Percentiles rank a stretch among this genome's conserved stretches.
These are phyloP conservation scores for Monosporascus sp. DNA, from an alignment of 2,329 filamentous ascomycete genomes.

Conservation along the genomic window DNA sequence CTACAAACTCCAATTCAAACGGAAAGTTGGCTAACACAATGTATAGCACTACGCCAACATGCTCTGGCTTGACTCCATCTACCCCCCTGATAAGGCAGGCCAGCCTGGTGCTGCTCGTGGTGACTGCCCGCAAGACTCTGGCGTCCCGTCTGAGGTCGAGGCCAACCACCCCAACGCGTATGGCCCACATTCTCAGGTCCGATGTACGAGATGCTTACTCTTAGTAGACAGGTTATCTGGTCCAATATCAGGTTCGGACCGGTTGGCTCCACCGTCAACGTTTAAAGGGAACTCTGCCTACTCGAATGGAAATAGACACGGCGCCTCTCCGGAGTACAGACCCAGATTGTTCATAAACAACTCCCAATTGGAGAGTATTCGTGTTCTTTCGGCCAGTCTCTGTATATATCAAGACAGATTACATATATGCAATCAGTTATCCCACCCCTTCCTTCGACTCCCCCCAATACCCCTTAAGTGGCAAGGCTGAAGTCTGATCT, in stretches of 20 bases:
- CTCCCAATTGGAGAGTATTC: background rate
- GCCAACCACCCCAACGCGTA: conserved; percentile 31
- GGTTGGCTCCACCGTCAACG: conserved; percentile 38
- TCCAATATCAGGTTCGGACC: conserved; percentile 47
- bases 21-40: conserved; percentile 6
- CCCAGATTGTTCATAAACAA: background rate
- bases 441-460: too few relatives aligned
- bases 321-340: background rate
- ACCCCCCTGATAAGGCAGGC: conserved; percentile 31
- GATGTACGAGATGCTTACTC: conserved; percentile 4
- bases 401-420: background rate
- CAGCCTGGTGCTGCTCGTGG: conserved; percentile 43
- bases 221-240: conserved; percentile 36
- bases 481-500: too few relatives aligned
- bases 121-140: conserved; percentile 40
- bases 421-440: too few relatives aligned
- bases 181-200: conserved; percentile 6
- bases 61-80: conserved; percentile 56
- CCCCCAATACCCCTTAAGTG: too few relatives aligned
- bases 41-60: conserved; percentile 48
- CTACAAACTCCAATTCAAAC: background rate
- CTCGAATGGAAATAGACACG: background rate
- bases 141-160: conserved; percentile 43
- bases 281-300: conserved; percentile 13
- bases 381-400: background rate